phyloP scores from a whole-genome alignment of 371 early-diverging fungal genomes.

The Mortierella sp. region DNA sequence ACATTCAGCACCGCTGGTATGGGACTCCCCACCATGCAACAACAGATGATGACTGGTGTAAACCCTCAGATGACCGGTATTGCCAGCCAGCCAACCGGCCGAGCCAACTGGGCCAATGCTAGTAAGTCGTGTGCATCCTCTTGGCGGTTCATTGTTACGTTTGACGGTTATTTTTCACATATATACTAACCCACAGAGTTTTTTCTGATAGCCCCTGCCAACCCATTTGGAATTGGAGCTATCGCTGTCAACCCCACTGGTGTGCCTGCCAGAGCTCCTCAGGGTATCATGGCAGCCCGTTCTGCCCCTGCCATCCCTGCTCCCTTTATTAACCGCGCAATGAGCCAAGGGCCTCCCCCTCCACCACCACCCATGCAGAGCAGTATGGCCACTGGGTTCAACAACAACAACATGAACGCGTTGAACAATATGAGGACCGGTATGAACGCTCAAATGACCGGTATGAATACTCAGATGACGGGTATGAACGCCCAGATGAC shows the following conservation, averaged over 20 bases:
- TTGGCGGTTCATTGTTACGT: background rate
- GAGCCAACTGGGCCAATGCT: constrained; percentile 65
- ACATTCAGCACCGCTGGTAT: constrained; percentile 43
- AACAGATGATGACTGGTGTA: constrained; percentile 51
- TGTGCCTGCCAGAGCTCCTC: constrained; percentile 29
- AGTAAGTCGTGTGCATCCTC: constrained; percentile 56
- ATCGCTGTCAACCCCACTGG: constrained; percentile 53
- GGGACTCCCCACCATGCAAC: constrained; percentile 45
- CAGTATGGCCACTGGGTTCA: constrained; percentile 54
- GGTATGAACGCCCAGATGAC: constrained; percentile 19
- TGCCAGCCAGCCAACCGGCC: constrained; percentile 63
- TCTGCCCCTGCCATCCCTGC: constrained; percentile 53
- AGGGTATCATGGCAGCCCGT: constrained; percentile 42
- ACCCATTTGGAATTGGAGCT: constrained; percentile 66
- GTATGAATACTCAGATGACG: constrained; percentile 19
- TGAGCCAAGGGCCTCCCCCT: constrained; percentile 53
- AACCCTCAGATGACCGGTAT: constrained; percentile 52
- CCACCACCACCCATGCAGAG: constrained; percentile 55
- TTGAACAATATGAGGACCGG: constrained; percentile 44
- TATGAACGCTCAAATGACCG: constrained; percentile 39
- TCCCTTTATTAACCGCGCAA: constrained; percentile 47
- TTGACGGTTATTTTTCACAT: too few relatives aligned
- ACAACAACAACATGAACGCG: constrained; percentile 36
- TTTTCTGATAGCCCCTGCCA: constrained; percentile 59
- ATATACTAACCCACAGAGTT: too few relatives aligned